Conservation (phyloP, 805 yeast species). For the Saturnispora saitoi region DNA sequence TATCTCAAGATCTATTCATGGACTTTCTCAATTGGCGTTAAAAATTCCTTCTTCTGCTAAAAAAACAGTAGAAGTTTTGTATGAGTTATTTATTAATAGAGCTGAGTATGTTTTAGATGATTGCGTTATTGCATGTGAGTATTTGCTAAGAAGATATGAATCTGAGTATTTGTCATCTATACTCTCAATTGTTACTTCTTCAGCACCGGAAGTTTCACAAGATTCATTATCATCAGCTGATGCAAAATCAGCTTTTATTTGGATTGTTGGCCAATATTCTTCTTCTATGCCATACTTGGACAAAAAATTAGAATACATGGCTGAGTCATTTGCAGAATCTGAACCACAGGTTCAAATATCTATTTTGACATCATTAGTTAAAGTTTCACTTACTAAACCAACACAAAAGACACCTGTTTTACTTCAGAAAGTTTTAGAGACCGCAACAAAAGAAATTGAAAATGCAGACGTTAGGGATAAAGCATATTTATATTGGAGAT, state of each 20-base stretch:
- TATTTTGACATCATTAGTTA: conserved; percentile 54
- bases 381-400: conserved; percentile 34
- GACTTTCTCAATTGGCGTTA: conserved; percentile 66
- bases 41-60: conserved; percentile 45
- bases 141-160: conserved; percentile 60
- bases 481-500: conserved; percentile 75
- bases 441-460: conserved; percentile 56
- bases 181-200: conserved; percentile 39
- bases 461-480: conserved; percentile 74
- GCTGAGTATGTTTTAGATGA: conserved; percentile 56
- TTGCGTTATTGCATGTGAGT: conserved; percentile 52
- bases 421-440: conserved; percentile 51
- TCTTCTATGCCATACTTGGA: conserved; percentile 47
- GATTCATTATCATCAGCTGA: conserved; percentile 42
- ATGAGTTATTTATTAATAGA: conserved; percentile 52
- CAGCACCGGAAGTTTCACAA: conserved; percentile 30
- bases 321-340: conserved; percentile 47
- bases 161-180: conserved; percentile 41
- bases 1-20: conserved; percentile 55
- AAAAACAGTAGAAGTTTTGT: conserved; percentile 52
- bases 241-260: conserved; percentile 51
- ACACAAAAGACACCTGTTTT: conserved; percentile 29
- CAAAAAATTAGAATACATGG: conserved; percentile 36
- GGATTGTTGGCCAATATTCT: conserved; percentile 68
- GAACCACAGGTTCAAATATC: conserved; percentile 55